Conservation (phyloP, 305 asterid genomes). For the Rubia balearica region DNA sequence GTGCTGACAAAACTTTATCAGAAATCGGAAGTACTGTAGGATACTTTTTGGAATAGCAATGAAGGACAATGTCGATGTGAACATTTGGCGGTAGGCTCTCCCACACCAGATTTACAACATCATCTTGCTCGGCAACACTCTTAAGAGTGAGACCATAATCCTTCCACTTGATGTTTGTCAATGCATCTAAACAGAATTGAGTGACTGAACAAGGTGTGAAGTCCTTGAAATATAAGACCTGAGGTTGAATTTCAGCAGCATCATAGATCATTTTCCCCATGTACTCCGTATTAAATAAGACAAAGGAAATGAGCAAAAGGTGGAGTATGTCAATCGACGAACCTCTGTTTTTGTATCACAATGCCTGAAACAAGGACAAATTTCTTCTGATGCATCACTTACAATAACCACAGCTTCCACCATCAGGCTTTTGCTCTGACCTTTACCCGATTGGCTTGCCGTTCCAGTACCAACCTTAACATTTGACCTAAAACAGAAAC, state of each 20-base stretch:
- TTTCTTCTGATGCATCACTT: constrained; percentile 39
- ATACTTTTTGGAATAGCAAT: constrained; percentile 56
- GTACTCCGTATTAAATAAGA: neutral
- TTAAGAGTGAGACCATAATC: constrained; percentile 58
- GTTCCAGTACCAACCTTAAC: constrained; percentile 71
- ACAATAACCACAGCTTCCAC: constrained; percentile 71
- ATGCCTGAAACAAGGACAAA: constrained; percentile 39
- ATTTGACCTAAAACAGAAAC: constrained; percentile 40
- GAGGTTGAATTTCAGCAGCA: constrained; percentile 17
- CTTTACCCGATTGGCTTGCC: constrained; percentile 43
- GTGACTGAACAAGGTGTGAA: constrained; percentile 57
- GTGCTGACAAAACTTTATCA: neutral
- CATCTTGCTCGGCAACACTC: constrained; percentile 49
- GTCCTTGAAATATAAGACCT: constrained; percentile 69
- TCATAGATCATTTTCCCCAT: neutral
- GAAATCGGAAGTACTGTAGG: constrained; percentile 22
- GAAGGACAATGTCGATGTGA: constrained; percentile 65
- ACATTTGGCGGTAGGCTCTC: constrained; percentile 56
- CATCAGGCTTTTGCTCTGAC: constrained; percentile 35
- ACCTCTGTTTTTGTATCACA: constrained; percentile 70
- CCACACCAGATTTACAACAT: constrained; percentile 60
- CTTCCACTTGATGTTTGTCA: constrained; percentile 72
- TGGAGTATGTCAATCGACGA: neutral
- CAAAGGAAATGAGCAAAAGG: neutral
- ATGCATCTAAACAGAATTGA: constrained; percentile 53